These are phyloP conservation scores for Xylaria sp. DNA, from an alignment of 495 filamentous ascomycete genomes.

Conservation along the genomic window DNA sequence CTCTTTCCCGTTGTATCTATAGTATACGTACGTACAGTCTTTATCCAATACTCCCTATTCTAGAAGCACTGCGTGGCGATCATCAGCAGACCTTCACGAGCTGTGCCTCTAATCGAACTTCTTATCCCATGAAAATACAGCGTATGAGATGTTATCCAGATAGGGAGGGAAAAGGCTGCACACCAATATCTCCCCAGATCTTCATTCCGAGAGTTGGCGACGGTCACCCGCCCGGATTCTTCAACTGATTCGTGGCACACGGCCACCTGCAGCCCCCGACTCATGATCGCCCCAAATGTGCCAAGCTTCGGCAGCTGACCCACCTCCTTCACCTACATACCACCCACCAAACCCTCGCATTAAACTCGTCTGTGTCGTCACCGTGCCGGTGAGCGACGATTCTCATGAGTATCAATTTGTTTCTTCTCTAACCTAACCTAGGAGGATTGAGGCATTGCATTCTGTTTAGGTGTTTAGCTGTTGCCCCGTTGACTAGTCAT, in stretches of 20 bases:
- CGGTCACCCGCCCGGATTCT: conserved; percentile 7
- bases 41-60: neutral
- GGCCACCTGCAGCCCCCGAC: conserved; percentile 12
- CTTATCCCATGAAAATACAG: neutral
- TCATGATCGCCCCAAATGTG: conserved; percentile 22
- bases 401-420: neutral
- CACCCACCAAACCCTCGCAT: neutral
- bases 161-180: neutral
- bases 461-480: too few relatives aligned
- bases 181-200: neutral
- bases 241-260: conserved; percentile 10
- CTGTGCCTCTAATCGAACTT: neutral
- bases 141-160: neutral
- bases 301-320: conserved; percentile 9
- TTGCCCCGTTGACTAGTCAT: neutral
- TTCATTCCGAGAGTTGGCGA: neutral
- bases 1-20: too few relatives aligned
- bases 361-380: neutral
- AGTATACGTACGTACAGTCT: too few relatives aligned
- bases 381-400: neutral
- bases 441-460: too few relatives aligned
- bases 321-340: neutral
- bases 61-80: neutral
- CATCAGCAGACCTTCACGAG: neutral
- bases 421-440: neutral